Evolutionary conservation across 345 rosid species (phyloP).

Genomic region (Carallia brachiata): DNA sequence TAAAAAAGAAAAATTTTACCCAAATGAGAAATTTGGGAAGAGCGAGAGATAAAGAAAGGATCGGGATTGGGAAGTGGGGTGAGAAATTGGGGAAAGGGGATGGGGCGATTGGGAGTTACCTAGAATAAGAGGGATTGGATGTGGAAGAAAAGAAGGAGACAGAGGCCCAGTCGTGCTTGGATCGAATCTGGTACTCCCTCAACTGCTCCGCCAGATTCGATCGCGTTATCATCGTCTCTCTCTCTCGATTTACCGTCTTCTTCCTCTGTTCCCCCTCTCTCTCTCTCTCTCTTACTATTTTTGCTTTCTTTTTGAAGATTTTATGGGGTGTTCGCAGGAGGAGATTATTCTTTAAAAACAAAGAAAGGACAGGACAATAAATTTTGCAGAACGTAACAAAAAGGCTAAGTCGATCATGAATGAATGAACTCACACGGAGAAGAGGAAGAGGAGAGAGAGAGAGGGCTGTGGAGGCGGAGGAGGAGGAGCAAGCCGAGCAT

Average conservation of each 20-base stretch:
- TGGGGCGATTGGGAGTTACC: constrained; percentile 33
- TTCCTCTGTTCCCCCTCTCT: not conserved
- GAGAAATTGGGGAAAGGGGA: too few relatives aligned
- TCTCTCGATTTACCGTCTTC: not conserved
- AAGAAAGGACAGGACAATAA: not conserved
- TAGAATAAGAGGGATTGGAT: constrained; percentile 66
- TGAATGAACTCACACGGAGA: not conserved
- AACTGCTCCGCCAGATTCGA: constrained; percentile 92
- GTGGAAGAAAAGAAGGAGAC: constrained; percentile 92
- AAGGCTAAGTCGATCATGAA: constrained; percentile 10
- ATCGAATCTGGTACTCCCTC: constrained; percentile 92
- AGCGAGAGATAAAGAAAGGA: too few relatives aligned
- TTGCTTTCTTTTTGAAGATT: not conserved
- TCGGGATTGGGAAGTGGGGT: not conserved
- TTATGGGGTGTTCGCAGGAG: constrained; percentile 3
- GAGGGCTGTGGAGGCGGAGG: not conserved
- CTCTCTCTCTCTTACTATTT: not conserved
- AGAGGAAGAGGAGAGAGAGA: not conserved
- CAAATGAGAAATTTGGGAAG: not conserved
- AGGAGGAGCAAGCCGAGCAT: constrained; percentile 20
- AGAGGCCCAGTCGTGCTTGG: constrained; percentile 98
- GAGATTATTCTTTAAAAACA: not conserved
- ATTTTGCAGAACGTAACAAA: constrained; percentile 9
- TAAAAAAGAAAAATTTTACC: not conserved
- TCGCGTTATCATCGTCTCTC: constrained; percentile 77